These are phyloP conservation scores for Hypoxylon fragiforme DNA, from an alignment of 495 filamentous ascomycete genomes.

Conservation along the genomic window DNA sequence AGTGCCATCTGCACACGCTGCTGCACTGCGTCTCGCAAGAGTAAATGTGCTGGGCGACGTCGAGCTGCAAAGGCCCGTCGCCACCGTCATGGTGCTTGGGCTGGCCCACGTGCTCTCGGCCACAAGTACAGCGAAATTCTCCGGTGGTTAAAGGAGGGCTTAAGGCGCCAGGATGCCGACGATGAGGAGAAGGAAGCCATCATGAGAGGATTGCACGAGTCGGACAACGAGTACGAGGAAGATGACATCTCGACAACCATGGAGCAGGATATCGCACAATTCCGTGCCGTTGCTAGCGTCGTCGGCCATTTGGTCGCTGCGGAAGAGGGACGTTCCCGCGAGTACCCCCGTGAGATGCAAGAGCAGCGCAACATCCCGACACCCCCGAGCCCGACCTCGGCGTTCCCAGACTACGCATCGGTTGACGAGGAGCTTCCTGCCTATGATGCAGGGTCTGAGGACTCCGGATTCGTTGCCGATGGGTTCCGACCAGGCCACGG, in stretches of 20 bases:
- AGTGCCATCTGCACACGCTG: constrained; percentile 37
- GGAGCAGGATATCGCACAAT: constrained; percentile 52
- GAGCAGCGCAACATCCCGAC: constrained; percentile 13
- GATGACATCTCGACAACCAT: constrained; percentile 39
- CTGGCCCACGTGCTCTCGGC: constrained; percentile 9
- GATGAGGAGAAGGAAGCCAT: constrained; percentile 46
- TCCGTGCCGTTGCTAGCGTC: constrained; percentile 49
- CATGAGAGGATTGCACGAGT: constrained; percentile 22
- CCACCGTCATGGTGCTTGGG: constrained; percentile 29
- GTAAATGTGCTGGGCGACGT: constrained; percentile 41
- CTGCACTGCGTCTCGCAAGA: constrained; percentile 44
- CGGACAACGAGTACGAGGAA: constrained; percentile 31
- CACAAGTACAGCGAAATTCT: constrained; percentile 17
- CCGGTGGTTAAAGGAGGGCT: constrained; percentile 19
- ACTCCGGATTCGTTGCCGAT: constrained; percentile 38
- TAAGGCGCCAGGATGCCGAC: constrained; percentile 17
- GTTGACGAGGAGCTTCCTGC: constrained; percentile 43
- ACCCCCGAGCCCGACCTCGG: constrained; percentile 35
- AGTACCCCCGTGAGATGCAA: constrained; percentile 8
- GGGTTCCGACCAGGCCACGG: constrained; percentile 43
- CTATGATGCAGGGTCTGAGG: constrained; percentile 40
- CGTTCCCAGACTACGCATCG: constrained; percentile 35
- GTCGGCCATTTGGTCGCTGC: constrained; percentile 52
- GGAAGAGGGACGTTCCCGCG: constrained; percentile 41
- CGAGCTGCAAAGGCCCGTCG: constrained; percentile 40